Base-by-base conservation (phyloP, 257 asterid species). In the Przewalskia tangutica region DNA sequence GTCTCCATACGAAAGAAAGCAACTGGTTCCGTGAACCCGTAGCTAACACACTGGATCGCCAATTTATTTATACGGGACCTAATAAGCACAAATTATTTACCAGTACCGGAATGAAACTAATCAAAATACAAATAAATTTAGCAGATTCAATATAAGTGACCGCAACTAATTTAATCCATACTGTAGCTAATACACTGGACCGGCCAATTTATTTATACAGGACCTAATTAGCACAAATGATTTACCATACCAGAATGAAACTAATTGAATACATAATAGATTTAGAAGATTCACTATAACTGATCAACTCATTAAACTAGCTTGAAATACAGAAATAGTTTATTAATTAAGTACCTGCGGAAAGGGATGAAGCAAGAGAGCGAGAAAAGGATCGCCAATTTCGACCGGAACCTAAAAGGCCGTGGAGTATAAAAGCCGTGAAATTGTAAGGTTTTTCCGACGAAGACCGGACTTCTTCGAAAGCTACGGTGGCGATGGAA, bases 351-450 rank as follows among this genome's bases (percentile, higher is more conserved):
- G 81, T 67, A 87, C 95, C 90, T 23, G 97, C 86, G 18, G 90
- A 55, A 68, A 94, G 94, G 63, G 90, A 86, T 75, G 96, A 86
- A 34, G 87, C 92, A 44, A 94, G 97, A 18, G 93, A 86, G 66
- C 97, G 93, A 56, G 97, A 88, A 88, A 93, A 94, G 78, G 98
- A 92, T 62, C 97, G 95, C 99, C 99, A 96, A 86, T 94, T 96
- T 50, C 98, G 97, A 50, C 90, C 92, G 68, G 99, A 94, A 62
- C 98, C 98, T 71, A 93, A 91, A 83, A 96, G 95, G 77, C 99
- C 98, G 76, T 96, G 99, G 84, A 96, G 88, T 46, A 96, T 89
- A 58, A 96, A 88, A 51, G 98, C 98, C 50, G 99, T 93, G 90
- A 83, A 87, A 58, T 88, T 73, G 82, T 82, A 86, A 12, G 93